Evolutionary conservation across 371 early-diverging fungal species (phyloP), one percentile per base, ranked within the genome.

Genomic region (Syncephalastrum contaminatum): DNA sequence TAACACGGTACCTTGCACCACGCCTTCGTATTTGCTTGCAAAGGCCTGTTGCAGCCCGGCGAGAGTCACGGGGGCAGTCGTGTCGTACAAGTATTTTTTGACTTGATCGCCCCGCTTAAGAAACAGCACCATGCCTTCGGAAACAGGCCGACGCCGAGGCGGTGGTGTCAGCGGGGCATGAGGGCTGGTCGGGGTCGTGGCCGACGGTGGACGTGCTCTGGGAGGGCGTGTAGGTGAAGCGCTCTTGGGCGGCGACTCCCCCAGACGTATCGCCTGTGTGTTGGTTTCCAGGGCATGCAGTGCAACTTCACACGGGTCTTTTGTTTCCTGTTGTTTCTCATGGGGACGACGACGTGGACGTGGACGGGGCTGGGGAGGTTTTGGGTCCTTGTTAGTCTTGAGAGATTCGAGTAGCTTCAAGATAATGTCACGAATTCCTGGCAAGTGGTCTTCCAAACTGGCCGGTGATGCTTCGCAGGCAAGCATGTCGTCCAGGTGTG

Each of bases 391-490:
- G 43, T 83, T 84, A 21, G 54, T 62, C 51, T 82, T 83, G 19
- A 86, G 59, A 2, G 77, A 75, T 45, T 82, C 80, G 10, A 86
- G 56, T 19, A 86, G 58, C 36, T 57, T 63, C 40, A 86, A 65
- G 52, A 86, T 82, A 24, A 72, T 67, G 39, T 82, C 80, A 30
- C 79, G 76, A 44, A 86, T 84, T 4, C 64, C 56, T 16, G 86
- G 83, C 19, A 86, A 43, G 47, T 83, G 73, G 14, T 70, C 63
- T 42, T 86, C 86, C 20, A 86, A 54, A 7, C 72, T 69, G 4
- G 58, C 16, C 7, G 70, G 69, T 2, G 81, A 78, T 8, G 84
- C 80, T 15, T 75, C 72, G 45, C 81, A 72, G 12, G 62, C 64
- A 15, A 82, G 56, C 13, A 75, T 70, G 4, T 61, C 71, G 20